Base-by-base conservation (phyloP, 371 early-diverging fungal genomes). In the Mortierella polycephala region DNA sequence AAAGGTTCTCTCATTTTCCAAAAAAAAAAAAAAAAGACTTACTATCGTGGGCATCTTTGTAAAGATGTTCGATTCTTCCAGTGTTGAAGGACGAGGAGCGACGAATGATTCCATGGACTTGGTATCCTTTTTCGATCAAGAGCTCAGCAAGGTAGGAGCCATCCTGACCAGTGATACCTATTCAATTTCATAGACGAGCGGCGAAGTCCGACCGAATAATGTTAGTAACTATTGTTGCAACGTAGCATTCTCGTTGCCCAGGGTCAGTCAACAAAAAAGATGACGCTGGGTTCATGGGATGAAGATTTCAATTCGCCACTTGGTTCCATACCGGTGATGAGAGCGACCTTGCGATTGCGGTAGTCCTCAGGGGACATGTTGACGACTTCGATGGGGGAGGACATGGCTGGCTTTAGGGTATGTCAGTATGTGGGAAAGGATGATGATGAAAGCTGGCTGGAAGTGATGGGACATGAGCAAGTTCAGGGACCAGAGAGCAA, bases 81-180 rank as follows among this genome's bases (percentile, higher is more conserved):
- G 93, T 93, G 75, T 93, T 94, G 84, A 93, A 93, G 10, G 92
- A 91, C 37, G 91, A 91, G 7, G 93, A 92, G 41, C 93, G 83
- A 61, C 93, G 89, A 55, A 94, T 92, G 67, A 94, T 90, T 68
- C 94, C 94, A 65, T 94, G 93, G 7, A 93, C 94, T 63, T 85
- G 87, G 75, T 94, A 93, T 52, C 92, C 92, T 83, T 92, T 92
- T 42, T 74, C 73, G 64, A 94, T 82, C 52, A 94, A 83, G 42
- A 93, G 87, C 74, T 93, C 93, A 0, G 90, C 84, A 54, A 94
- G 84, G 74, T 93, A 94, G 51, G 89, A 89, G 62, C 94, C 94
- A 82, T 93, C 94, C 79, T 94, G 94, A 62, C 94, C 93, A 56
- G 93, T 94, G 70, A 94, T 91, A 81, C 94, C 94, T 51, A 18